A percentile compares a stretch with the other conserved stretches of the same genome.
Conservation (phyloP, 495 filamentous ascomycete species). For the Aspergillus carlsbadensis region DNA sequence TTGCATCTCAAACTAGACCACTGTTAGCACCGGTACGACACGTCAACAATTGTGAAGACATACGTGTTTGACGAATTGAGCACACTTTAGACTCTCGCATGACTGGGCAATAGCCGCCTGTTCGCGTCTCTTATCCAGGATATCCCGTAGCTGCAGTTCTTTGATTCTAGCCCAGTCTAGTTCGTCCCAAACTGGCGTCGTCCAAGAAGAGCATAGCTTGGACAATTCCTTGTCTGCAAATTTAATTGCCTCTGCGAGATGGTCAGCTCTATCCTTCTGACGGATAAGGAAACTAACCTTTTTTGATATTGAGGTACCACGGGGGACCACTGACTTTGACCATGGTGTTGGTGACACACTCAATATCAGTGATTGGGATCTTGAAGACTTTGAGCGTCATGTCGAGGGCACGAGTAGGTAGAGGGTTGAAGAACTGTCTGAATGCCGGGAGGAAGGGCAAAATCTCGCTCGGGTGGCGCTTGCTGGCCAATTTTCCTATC, state of each 20-base stretch:
- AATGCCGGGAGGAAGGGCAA: constrained; percentile 74
- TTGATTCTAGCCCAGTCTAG: constrained; percentile 77
- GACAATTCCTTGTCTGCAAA: constrained; percentile 60
- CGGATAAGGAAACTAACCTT: constrained; percentile 26
- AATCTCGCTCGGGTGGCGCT: constrained; percentile 72
- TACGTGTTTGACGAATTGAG: constrained; percentile 81
- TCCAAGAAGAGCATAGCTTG: constrained; percentile 67
- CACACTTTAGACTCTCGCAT: constrained; percentile 62
- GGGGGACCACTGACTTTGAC: constrained; percentile 57
- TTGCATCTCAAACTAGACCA: constrained; percentile 74
- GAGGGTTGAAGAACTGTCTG: constrained; percentile 54
- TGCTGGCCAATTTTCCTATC: constrained; percentile 59
- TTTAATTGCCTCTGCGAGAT: constrained; percentile 35
- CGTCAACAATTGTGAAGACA: too few relatives aligned
- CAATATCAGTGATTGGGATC: constrained; percentile 69
- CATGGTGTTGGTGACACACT: constrained; percentile 74
- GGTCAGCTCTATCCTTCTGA: constrained; percentile 11
- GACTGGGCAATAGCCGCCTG: constrained; percentile 57
- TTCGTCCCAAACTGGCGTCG: constrained; percentile 75
- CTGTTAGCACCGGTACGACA: constrained; percentile 7
- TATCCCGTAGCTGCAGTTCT: constrained; percentile 71
- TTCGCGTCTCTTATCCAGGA: constrained; percentile 64
- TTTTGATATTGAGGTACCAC: constrained; percentile 46
- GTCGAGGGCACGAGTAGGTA: constrained; percentile 55
- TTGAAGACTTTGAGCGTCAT: constrained; percentile 63